Evolutionary conservation across 1,139 yeast species (phyloP), one percentile per base, ranked within the genome.

Genomic region (Yamadazyma mexicana): DNA sequence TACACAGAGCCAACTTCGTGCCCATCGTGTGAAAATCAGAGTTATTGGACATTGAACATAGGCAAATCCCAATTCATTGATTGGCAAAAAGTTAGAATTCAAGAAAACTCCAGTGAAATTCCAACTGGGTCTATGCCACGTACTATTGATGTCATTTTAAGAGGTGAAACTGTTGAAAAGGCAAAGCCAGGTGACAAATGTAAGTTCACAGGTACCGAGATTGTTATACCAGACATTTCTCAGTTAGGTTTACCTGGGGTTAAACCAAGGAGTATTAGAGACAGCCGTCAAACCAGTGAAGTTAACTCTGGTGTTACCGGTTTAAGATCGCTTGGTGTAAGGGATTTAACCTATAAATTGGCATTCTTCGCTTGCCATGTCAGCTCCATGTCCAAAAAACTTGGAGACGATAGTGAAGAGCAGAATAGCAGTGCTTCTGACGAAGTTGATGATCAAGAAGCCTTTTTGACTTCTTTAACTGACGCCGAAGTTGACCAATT

Each of bases 121-220:
- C 99, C 99, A 20, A 89, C 97, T 0, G 99, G 99, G 23, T 88
- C 97, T 2, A 92, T 92, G 99, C 99, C 99, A 27, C 79, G 99
- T 61, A 92, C 98, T 8, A 66, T 92, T 50, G 98, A 92, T 61
- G 95, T 92, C 20, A 86, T 92, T 40, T 67, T 92, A 41, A 76
- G 98, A 55, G 98, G 98, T 34, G 98, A 92, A 53, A 77, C 89
- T 38, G 98, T 94, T 7, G 99, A 92, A 60, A 77, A 91, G 49
- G 98, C 98, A 3, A 94, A 92, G 62, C 98, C 99, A 0, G 99
- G 99, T 49, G 98, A 92, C 61, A 87, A 89, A 60, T 88, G 97
- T 66, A 81, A 82, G 50, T 91, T 94, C 61, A 88, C 96, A 0
- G 99, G 99, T 36, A 86, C 96, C 1, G 95, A 89, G 57, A 89